These are phyloP conservation scores for Pulveroboletus ravenelii DNA, from an alignment of 768 basidiomycete species.

Conservation along the genomic window DNA sequence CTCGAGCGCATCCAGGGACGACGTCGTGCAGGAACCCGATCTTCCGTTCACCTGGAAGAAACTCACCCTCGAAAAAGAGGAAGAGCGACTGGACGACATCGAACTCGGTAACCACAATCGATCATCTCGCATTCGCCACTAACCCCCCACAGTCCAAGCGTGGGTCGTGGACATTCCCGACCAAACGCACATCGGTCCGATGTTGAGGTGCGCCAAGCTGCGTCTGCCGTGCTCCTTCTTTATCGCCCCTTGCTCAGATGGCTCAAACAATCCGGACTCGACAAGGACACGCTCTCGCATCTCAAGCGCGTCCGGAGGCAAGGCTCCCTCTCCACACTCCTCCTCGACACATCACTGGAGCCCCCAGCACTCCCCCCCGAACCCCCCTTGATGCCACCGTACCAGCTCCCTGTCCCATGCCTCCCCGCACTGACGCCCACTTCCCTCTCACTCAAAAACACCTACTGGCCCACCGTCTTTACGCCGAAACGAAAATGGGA, in stretches of 20 bases:
- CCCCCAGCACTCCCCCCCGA: slow-evolving; percentile 49
- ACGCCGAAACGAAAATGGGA: slow-evolving; percentile 67
- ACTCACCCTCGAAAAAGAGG: slow-evolving; percentile 49
- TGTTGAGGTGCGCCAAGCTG: slow-evolving; percentile 51
- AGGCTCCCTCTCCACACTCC: slow-evolving; percentile 43
- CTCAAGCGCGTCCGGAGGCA: slow-evolving; percentile 72
- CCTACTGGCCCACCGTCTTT: slow-evolving; percentile 84
- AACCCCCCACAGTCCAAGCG: slow-evolving; percentile 47
- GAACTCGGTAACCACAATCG: slow-evolving; percentile 27
- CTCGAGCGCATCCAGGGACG: slow-evolving; percentile 34
- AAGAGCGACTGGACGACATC: slow-evolving; percentile 57
- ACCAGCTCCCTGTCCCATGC: slow-evolving; percentile 57
- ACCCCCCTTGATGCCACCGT: slow-evolving; percentile 47
- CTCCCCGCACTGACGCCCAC: slow-evolving; percentile 61
- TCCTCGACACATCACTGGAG: slow-evolving; percentile 41
- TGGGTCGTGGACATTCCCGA: slow-evolving; percentile 78
- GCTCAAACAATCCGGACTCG: slow-evolving; percentile 59
- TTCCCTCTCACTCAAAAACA: slow-evolving; percentile 61
- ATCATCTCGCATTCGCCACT: not conserved
- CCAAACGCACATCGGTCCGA: slow-evolving; percentile 48
- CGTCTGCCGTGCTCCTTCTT: not conserved
- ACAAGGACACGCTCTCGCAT: slow-evolving; percentile 59
- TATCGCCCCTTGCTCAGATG: slow-evolving; percentile 42
- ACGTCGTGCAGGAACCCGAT: slow-evolving; percentile 49
- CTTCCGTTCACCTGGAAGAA: slow-evolving; percentile 67